Evolutionary conservation across 179 eudicot genomes (phyloP).

Genomic region (Silene coronaria): DNA sequence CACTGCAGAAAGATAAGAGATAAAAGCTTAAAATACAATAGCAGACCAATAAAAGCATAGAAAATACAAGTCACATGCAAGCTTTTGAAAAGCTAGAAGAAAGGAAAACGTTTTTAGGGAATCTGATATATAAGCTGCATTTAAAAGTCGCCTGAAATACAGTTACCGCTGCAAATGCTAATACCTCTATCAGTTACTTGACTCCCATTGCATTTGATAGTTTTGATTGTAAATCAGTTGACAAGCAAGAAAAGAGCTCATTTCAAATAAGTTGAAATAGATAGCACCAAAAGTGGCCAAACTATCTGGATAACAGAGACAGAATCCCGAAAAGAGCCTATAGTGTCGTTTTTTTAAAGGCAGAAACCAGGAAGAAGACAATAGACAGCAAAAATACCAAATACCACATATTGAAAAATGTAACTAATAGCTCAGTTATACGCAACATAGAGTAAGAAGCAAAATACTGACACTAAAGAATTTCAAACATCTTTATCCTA

Average conservation of each 20-base stretch:
- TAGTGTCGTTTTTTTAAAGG: not conserved
- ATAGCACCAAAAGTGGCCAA: not conserved
- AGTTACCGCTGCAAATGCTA: no score
- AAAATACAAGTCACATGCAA: not conserved
- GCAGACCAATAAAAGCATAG: not conserved
- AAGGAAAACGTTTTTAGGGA: not conserved
- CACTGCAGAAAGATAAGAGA: slow-evolving; percentile 36
- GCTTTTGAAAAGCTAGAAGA: slow-evolving; percentile 1
- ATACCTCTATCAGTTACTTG: no score
- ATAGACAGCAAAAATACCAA: no score
- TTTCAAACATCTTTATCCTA: no score
- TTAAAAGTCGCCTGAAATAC: not conserved
- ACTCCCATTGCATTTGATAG: no score
- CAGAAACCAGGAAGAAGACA: not conserved
- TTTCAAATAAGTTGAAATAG: not conserved
- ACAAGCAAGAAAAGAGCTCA: not conserved
- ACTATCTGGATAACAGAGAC: not conserved
- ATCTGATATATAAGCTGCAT: not conserved
- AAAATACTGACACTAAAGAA: no score
- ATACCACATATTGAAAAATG: no score
- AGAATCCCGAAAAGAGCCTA: not conserved
- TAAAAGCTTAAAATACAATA: slow-evolving; percentile 12
- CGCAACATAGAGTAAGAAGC: no score
- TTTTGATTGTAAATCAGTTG: not conserved
- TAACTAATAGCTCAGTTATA: no score